phyloP scores from a whole-genome alignment of 169 alveolate genomes.

The Plasmodium gaboni region DNA sequence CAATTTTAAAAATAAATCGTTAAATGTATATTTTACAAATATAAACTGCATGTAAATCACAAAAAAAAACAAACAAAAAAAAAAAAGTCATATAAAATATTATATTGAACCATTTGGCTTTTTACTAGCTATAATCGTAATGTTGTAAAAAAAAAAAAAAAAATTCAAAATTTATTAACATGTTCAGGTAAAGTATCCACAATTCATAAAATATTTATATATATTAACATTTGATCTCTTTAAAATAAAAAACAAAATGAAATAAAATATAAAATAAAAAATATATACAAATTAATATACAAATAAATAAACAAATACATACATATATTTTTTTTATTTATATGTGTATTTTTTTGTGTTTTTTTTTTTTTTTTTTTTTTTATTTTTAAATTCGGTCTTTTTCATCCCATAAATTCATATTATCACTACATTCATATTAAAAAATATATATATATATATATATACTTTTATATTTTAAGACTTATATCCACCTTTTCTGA shows the following conservation, averaged over 20 bases:
- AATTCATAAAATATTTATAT: not conserved
- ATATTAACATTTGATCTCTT: not conserved
- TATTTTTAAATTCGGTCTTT: too few species aligned
- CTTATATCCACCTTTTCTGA: not conserved
- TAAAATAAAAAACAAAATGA: not conserved
- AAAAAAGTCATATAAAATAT: constrained; percentile 10
- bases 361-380: not conserved
- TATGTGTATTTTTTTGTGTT: not conserved
- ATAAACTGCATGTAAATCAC: constrained; percentile 31
- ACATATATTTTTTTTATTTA: not conserved
- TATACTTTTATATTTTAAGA: not conserved
- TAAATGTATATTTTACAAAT: not conserved
- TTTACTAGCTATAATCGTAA: not conserved
- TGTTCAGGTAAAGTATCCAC: not conserved
- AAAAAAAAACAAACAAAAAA: not conserved
- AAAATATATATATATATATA: not conserved
- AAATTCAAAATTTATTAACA: constrained; percentile 8
- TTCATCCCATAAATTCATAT: too few species aligned
- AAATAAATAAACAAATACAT: too few species aligned
- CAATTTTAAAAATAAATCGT: too few species aligned
- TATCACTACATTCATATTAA: too few species aligned
- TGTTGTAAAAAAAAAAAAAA: constrained; percentile 34
- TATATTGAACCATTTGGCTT: not conserved
- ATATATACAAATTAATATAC: too few species aligned
- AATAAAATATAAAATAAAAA: not conserved